Evolutionary conservation across 306 rosid genomes (phyloP).

Genomic region (Neltuma alba): DNA sequence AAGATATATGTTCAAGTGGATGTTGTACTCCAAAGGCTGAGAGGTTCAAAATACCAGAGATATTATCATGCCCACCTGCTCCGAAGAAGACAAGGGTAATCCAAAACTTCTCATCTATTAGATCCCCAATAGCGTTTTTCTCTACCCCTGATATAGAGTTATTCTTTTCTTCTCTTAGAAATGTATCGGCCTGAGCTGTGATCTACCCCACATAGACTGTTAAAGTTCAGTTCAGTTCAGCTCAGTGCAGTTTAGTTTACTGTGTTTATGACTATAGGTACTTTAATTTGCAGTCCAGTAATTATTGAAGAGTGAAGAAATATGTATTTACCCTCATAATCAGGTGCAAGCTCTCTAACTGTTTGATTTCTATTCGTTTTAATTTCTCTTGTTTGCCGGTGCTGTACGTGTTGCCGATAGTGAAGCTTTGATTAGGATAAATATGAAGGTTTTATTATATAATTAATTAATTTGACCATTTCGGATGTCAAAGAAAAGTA

Average conservation of each 20-base stretch:
- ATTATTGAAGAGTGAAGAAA: slow-evolving; percentile 3
- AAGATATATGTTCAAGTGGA: slow-evolving; percentile 7
- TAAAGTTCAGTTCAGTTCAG: slow-evolving; percentile 10
- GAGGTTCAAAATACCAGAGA: slow-evolving; percentile 53
- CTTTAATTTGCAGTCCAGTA: not conserved
- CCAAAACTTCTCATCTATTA: slow-evolving; percentile 35
- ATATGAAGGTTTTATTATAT: not conserved
- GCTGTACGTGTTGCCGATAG: not conserved
- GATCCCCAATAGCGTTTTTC: slow-evolving; percentile 50
- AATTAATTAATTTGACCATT: not conserved
- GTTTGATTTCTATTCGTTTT: not conserved
- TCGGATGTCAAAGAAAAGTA: not conserved
- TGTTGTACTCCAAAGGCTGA: slow-evolving; percentile 62
- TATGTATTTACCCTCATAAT: not conserved
- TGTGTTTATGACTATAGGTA: not conserved
- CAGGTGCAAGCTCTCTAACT: not conserved
- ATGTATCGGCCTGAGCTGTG: slow-evolving; percentile 21
- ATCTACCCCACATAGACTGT: slow-evolving; percentile 3
- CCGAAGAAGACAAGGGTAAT: slow-evolving; percentile 61
- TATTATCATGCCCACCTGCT: slow-evolving; percentile 59
- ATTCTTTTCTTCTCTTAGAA: slow-evolving; percentile 48
- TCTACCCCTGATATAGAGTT: slow-evolving; percentile 62
- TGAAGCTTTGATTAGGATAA: not conserved
- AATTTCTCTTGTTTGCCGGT: not conserved
- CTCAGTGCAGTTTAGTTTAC: not conserved